These are phyloP conservation scores for Rhodofomes roseus DNA, from an alignment of 1,284 basidiomycete genomes.

Conservation along the genomic window DNA sequence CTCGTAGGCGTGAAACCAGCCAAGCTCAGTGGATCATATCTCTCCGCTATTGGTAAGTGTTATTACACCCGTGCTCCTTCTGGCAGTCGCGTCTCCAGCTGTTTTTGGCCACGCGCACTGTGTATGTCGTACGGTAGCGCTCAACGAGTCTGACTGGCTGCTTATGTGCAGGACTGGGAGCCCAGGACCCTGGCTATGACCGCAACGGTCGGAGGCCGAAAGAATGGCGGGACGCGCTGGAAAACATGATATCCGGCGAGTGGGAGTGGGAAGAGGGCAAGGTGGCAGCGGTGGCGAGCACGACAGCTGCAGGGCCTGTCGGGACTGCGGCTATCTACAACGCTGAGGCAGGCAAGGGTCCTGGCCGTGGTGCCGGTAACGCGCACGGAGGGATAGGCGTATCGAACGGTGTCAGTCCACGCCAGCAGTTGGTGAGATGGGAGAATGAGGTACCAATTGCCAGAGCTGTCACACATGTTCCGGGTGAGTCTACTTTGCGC, in stretches of 20 bases:
- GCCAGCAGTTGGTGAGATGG: conserved; percentile 54
- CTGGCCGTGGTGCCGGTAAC: conserved; percentile 24
- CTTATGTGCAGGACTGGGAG: conserved; percentile 34
- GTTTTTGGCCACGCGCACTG: too few relatives aligned
- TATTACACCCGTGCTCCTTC: too few relatives aligned
- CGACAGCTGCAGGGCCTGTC: conserved; percentile 11
- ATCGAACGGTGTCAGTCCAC: conserved; percentile 32
- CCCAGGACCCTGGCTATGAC: conserved; percentile 28
- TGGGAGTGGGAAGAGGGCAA: conserved; percentile 62
- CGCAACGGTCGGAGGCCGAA: conserved; percentile 46
- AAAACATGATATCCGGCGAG: conserved; percentile 58
- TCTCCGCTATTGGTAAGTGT: conserved; percentile 22
- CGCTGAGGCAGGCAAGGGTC: conserved; percentile 27
- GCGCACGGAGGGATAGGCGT: conserved; percentile 20
- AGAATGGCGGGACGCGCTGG: conserved; percentile 50
- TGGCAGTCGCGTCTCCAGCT: too few relatives aligned
- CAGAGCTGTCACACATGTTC: conserved; percentile 50
- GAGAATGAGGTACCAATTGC: conserved; percentile 47
- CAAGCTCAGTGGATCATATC: conserved; percentile 24
- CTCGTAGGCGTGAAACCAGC: conserved; percentile 41
- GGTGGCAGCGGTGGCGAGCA: conserved; percentile 40
- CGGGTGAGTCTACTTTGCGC: conserved; percentile 40
- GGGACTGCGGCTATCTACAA: conserved; percentile 24
- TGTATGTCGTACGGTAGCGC: neutral
- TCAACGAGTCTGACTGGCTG: neutral